Percentiles rank a stretch among this genome's conserved stretches.
These are phyloP conservation scores for Talaromyces sp. DNA, from an alignment of 2,329 filamentous ascomycete genomes.

Conservation along the genomic window DNA sequence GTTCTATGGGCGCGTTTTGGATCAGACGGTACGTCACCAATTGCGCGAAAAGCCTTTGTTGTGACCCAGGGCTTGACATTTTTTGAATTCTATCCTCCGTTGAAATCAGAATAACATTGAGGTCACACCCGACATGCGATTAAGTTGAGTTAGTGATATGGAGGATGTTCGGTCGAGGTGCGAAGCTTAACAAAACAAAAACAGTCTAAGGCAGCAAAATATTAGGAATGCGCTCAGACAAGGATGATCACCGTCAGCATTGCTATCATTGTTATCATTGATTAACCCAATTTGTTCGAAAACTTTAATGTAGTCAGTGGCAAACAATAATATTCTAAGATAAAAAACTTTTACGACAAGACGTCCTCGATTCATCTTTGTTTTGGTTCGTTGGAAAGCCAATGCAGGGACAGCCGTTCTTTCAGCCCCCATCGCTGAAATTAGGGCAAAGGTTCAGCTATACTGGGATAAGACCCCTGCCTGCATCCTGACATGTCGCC, in stretches of 20 bases:
- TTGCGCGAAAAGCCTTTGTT: background rate
- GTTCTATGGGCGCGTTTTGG: background rate
- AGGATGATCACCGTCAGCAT: background rate
- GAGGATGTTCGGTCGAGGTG: background rate
- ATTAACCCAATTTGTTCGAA: background rate
- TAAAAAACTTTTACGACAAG: too few species aligned
- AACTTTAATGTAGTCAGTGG: background rate
- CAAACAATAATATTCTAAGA: background rate
- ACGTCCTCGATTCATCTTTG: background rate
- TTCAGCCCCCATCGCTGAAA: background rate
- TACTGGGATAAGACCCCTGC: background rate
- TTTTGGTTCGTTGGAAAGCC: background rate
- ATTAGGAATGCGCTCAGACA: background rate
- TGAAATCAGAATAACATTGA: background rate
- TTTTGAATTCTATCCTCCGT: background rate
- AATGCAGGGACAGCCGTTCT: background rate
- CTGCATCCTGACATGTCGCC: background rate
- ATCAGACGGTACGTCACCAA: background rate
- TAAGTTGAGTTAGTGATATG: background rate
- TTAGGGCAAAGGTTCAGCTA: background rate
- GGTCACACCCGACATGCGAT: background rate
- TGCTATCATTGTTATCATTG: background rate
- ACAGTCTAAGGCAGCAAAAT: background rate
- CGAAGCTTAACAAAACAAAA: background rate
- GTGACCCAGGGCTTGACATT: background rate